Evolutionary conservation across 208 protist genomes (phyloP).

Genomic region (Crithidia mellificae): DNA sequence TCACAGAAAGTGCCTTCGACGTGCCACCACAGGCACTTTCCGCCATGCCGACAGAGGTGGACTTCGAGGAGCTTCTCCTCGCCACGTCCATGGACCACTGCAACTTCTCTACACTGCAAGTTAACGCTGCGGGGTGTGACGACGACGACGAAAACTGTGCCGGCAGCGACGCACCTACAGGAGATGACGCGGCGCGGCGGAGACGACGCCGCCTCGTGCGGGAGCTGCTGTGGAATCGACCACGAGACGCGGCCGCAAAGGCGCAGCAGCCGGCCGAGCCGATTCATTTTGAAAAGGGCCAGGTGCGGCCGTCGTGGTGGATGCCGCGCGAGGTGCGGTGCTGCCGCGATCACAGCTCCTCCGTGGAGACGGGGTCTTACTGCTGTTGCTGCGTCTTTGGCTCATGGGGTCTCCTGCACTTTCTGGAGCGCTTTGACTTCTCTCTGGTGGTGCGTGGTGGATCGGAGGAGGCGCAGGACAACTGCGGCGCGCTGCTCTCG

Average conservation of each 20-base stretch:
- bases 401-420: conserved; percentile 40
- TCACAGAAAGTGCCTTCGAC: neutral
- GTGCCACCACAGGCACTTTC: neutral
- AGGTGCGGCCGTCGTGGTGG: conserved; percentile 31
- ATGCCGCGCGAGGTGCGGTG: conserved; percentile 33
- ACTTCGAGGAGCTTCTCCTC: conserved; percentile 10
- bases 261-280: neutral
- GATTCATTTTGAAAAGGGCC: no score
- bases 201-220: conserved; percentile 70
- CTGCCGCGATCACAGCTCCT: conserved; percentile 30
- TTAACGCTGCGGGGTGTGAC: neutral
- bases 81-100: conserved; percentile 4
- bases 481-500: conserved; percentile 18
- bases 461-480: conserved; percentile 18
- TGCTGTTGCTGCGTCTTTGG: conserved; percentile 60
- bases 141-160: no score
- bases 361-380: conserved; percentile 19
- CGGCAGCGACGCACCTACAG: conserved; percentile 4
- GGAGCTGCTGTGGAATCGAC: conserved; percentile 75
- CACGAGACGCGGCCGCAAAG: conserved; percentile 12
- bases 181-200: conserved; percentile 13
- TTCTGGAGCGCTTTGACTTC: conserved; percentile 63
- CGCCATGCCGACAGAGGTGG: neutral
- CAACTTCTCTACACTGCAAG: conserved; percentile 5
- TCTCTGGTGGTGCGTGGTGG: conserved; percentile 54